Percentiles rank a stretch among this genome's conserved stretches.
Evolutionary conservation across 441 rosid species (phyloP).

Genomic region (Dalechampia spathulata): DNA sequence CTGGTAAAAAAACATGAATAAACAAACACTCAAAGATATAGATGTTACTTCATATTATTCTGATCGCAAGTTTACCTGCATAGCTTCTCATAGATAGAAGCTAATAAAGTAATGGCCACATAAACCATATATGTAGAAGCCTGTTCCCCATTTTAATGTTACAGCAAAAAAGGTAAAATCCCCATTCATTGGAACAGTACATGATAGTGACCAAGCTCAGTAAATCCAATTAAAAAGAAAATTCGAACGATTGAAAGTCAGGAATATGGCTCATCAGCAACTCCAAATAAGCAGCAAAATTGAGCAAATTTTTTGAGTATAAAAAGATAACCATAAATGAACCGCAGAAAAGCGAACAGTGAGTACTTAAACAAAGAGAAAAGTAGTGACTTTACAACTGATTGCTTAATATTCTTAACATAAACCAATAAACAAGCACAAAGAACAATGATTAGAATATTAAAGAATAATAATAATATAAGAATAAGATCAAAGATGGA

Average conservation of each 20-base stretch:
- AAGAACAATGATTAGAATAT: background rate
- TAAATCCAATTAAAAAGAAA: background rate
- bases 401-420: background rate
- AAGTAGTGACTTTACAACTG: background rate
- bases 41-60: too few species aligned
- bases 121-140: too few species aligned
- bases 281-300: constrained; percentile 32
- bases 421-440: background rate
- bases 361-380: background rate
- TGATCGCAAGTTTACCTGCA: too few species aligned
- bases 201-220: background rate
- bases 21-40: too few species aligned
- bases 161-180: too few species aligned
- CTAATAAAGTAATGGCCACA: too few species aligned
- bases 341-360: background rate
- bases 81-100: too few species aligned
- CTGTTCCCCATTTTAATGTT: too few species aligned
- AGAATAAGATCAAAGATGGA: constrained; percentile 10
- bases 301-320: too few species aligned
- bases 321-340: background rate
- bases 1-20: too few species aligned
- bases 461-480: background rate
- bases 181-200: background rate
- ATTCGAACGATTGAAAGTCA: constrained; percentile 8
- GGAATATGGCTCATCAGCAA: constrained; percentile 50